A percentile compares a stretch with the other conserved stretches of the same genome.
Evolutionary conservation across 306 rosid genomes (phyloP).

Genomic region (Citrullus mucosospermus): DNA sequence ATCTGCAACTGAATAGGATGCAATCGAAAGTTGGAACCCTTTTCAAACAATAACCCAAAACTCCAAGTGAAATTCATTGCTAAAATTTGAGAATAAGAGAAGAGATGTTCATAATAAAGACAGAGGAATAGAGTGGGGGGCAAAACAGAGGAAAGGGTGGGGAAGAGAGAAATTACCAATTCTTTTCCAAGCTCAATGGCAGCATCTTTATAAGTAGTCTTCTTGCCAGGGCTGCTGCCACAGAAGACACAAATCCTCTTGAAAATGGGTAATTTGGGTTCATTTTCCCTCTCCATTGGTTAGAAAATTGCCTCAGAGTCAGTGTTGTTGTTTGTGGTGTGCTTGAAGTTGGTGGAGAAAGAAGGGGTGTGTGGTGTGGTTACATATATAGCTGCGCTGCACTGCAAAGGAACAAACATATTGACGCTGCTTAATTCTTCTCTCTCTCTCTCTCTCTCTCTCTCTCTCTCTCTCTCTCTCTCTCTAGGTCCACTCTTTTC

Average conservation of each 20-base stretch:
- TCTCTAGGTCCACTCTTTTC: constrained; percentile 14
- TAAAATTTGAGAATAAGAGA: neutral
- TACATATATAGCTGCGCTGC: constrained; percentile 26
- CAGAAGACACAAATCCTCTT: constrained; percentile 90
- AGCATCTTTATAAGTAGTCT: constrained; percentile 70
- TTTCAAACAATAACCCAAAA: neutral
- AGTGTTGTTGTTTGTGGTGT: constrained; percentile 9
- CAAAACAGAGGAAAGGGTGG: neutral
- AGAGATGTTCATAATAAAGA: neutral
- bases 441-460: neutral
- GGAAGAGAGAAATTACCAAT: constrained; percentile 31
- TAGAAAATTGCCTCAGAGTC: constrained; percentile 11
- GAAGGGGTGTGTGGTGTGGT: constrained; percentile 1
- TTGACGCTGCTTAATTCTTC: constrained; percentile 16
- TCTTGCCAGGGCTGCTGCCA: constrained; percentile 90
- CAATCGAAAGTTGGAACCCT: neutral
- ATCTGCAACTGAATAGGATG: too few species aligned
- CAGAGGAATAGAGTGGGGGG: too few species aligned
- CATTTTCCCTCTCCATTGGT: constrained; percentile 30
- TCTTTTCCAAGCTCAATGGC: constrained; percentile 86
- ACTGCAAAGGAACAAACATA: constrained; percentile 1
- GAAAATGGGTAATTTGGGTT: constrained; percentile 57
- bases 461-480: neutral
- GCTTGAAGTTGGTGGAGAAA: constrained; percentile 18
- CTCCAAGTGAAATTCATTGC: neutral